Evolutionary conservation across 2,329 filamentous ascomycete species (phyloP).

Genomic region (Colletotrichum somersetense): DNA sequence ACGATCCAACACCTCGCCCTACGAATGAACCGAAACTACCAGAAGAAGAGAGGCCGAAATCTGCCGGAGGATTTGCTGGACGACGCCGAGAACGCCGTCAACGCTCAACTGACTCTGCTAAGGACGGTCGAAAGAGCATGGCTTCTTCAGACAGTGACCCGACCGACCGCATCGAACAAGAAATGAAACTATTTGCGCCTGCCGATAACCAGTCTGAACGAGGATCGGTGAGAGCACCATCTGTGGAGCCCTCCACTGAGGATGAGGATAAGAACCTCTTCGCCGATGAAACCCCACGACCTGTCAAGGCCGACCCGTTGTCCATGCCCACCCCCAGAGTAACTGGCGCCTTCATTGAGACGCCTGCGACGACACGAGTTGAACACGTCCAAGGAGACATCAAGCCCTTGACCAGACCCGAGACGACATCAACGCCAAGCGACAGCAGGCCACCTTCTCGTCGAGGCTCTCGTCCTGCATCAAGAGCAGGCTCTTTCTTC

Average conservation of each 20-base stretch:
- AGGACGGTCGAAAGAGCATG: slow-evolving; percentile 62
- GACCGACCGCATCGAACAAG: slow-evolving; percentile 67
- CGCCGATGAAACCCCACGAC: slow-evolving; percentile 62
- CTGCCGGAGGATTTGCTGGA: slow-evolving; percentile 62
- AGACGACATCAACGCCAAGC: slow-evolving; percentile 22
- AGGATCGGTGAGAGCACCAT: slow-evolving; percentile 65
- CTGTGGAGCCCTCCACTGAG: slow-evolving; percentile 55
- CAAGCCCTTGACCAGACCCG: slow-evolving; percentile 42
- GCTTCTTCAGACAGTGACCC: slow-evolving; percentile 64
- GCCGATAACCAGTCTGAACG: slow-evolving; percentile 67
- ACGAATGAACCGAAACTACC: slow-evolving; percentile 8
- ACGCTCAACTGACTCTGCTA: slow-evolving; percentile 60
- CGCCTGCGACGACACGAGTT: slow-evolving; percentile 61
- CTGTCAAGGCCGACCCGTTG: slow-evolving; percentile 58
- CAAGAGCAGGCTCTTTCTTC: slow-evolving; percentile 12
- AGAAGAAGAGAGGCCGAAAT: slow-evolving; percentile 48
- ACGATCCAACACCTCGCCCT: neutral
- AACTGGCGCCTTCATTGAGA: slow-evolving; percentile 69
- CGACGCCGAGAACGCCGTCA: slow-evolving; percentile 56
- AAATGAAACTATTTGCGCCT: slow-evolving; percentile 68
- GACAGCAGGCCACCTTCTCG: slow-evolving; percentile 21
- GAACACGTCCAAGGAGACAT: slow-evolving; percentile 48
- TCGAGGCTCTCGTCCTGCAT: slow-evolving; percentile 25
- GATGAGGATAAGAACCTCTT: slow-evolving; percentile 46
- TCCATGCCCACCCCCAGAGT: slow-evolving; percentile 66